A percentile compares a stretch with the other conserved stretches of the same genome.
phyloP scores from a whole-genome alignment of 441 rosid species.

The Erodium trifolium region DNA sequence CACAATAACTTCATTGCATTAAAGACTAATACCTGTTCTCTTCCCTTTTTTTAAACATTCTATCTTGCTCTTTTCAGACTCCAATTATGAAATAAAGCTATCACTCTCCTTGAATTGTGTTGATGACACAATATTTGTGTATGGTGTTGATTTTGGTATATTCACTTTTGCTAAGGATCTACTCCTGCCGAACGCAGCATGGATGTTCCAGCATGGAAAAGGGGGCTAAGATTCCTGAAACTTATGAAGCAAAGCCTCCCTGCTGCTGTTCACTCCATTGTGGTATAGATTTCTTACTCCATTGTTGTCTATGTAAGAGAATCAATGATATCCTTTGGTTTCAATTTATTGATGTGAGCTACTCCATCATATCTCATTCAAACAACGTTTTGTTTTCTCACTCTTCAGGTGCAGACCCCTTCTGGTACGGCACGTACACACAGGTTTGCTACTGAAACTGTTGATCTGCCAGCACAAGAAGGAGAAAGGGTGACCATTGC shows the following conservation, averaged over 20 bases:
- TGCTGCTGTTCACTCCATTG: constrained; percentile 81
- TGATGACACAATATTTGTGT: constrained; percentile 25
- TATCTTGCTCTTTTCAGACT: not conserved
- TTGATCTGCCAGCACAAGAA: constrained; percentile 82
- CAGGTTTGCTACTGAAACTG: constrained; percentile 84
- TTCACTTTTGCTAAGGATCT: constrained; percentile 97
- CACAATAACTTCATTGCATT: not conserved
- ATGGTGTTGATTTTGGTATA: constrained; percentile 83
- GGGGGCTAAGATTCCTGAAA: constrained; percentile 72
- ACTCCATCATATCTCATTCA: not conserved
- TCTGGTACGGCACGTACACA: constrained; percentile 82
- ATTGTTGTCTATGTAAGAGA: not conserved
- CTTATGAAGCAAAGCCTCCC: constrained; percentile 56
- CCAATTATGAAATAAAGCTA: not conserved
- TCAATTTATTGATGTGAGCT: not conserved
- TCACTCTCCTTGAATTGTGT: not conserved
- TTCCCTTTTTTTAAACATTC: not conserved
- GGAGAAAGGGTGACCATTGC: constrained; percentile 88
- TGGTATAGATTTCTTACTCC: constrained; percentile 42
- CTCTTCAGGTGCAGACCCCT: constrained; percentile 70
- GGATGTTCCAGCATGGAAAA: constrained; percentile 86
- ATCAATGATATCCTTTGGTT: not conserved
- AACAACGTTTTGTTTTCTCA: constrained; percentile 2
- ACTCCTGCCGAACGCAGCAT: constrained; percentile 99
- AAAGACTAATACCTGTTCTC: not conserved